Evolutionary conservation across 441 rosid genomes (phyloP).

Genomic region (Kokia cookei): DNA sequence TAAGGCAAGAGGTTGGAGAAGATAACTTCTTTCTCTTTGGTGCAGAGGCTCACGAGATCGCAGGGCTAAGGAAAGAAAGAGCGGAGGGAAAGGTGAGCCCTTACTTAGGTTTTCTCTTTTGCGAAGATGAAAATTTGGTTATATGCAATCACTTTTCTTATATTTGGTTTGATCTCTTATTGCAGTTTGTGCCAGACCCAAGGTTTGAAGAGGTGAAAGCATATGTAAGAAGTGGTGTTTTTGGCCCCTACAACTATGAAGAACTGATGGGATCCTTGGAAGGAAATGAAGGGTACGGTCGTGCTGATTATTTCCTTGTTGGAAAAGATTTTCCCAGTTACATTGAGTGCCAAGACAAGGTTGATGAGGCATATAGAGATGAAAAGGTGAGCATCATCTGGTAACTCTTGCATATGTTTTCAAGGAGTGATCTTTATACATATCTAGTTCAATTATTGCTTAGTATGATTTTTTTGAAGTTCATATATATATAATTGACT

Average conservation of each 20-base stretch:
- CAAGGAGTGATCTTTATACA: background rate
- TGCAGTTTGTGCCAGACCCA: constrained; percentile 77
- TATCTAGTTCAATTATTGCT: too few relatives aligned
- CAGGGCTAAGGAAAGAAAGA: constrained; percentile 78
- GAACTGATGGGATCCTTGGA: constrained; percentile 71
- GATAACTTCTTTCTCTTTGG: constrained; percentile 94
- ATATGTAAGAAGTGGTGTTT: constrained; percentile 62
- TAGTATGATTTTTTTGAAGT: too few relatives aligned
- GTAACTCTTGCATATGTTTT: background rate
- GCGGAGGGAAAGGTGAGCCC: constrained; percentile 65
- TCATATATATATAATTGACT: too few relatives aligned
- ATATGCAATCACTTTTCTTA: background rate
- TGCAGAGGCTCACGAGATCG: constrained; percentile 75
- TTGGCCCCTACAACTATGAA: constrained; percentile 64
- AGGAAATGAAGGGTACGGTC: constrained; percentile 51
- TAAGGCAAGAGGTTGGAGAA: constrained; percentile 87
- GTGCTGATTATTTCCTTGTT: constrained; percentile 52
- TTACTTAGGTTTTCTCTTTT: background rate
- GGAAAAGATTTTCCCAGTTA: constrained; percentile 59
- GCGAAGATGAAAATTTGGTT: background rate
- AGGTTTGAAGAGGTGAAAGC: constrained; percentile 78
- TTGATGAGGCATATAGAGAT: constrained; percentile 47
- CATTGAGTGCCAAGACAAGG: constrained; percentile 49
- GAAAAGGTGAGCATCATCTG: constrained; percentile 29
- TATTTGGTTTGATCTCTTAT: background rate